Conservation (phyloP, 2,329 filamentous ascomycete genomes). For the Fusarium sp. region DNA sequence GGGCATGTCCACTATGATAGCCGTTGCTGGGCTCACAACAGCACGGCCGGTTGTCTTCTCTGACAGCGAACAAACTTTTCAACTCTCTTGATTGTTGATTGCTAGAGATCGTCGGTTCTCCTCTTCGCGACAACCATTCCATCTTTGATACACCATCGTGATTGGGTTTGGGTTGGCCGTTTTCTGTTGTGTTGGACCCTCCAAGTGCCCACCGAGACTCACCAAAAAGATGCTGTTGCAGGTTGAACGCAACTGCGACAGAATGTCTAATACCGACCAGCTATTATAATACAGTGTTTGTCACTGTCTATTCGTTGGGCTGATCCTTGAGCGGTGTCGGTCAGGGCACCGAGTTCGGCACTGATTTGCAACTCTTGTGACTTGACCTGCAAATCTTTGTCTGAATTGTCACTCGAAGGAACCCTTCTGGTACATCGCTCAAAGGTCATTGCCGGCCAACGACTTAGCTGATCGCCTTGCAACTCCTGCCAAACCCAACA, state of each 20-base stretch:
- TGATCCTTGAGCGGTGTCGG: slow-evolving; percentile 28
- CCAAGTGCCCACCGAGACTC: neutral
- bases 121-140: slow-evolving; percentile 4
- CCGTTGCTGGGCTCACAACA: slow-evolving; percentile 7
- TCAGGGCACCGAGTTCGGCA: slow-evolving; percentile 24
- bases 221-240: slow-evolving; percentile 28
- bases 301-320: slow-evolving; percentile 12
- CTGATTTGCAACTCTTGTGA: slow-evolving; percentile 28
- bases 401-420: slow-evolving; percentile 17
- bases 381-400: slow-evolving; percentile 28
- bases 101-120: slow-evolving; percentile 10
- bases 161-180: slow-evolving; percentile 15
- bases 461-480: slow-evolving; percentile 6
- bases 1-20: slow-evolving; percentile 7
- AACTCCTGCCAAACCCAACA: slow-evolving; percentile 16
- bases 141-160: neutral
- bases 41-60: neutral
- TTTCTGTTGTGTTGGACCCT: slow-evolving; percentile 16
- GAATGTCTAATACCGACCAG: neutral
- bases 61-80: slow-evolving; percentile 6
- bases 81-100: neutral
- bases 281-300: slow-evolving; percentile 22
- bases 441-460: slow-evolving; percentile 13
- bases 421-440: slow-evolving; percentile 9
- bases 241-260: slow-evolving; percentile 19